These are phyloP conservation scores for Enterocytospora artemiae DNA, from an alignment of 371 early-diverging fungal species.

Conservation along the genomic window DNA sequence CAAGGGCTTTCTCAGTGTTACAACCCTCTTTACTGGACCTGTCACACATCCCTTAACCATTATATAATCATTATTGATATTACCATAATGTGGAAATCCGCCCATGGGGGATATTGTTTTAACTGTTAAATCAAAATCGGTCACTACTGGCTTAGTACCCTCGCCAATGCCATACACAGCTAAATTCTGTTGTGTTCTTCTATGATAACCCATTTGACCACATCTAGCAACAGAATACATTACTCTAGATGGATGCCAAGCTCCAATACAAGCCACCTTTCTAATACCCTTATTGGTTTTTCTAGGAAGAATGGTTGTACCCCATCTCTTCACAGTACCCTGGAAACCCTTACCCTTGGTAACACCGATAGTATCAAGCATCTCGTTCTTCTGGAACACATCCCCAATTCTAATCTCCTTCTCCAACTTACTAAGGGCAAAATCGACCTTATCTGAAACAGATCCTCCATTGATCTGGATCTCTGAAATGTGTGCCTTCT, in stretches of 20 bases:
- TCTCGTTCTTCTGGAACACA: slow-evolving; percentile 89
- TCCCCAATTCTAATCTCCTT: slow-evolving; percentile 76
- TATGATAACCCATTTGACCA: slow-evolving; percentile 99
- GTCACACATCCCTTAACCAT: slow-evolving; percentile 95
- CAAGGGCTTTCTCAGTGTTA: slow-evolving; percentile 93
- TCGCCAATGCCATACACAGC: slow-evolving; percentile 95
- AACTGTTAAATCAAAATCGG: slow-evolving; percentile 89
- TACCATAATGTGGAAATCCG: slow-evolving; percentile 97
- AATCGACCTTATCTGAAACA: slow-evolving; percentile 88
- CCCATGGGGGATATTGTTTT: slow-evolving; percentile 95
- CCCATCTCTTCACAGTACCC: slow-evolving; percentile 98
- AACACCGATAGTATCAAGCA: slow-evolving; percentile 93
- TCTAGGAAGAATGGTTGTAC: slow-evolving; percentile 96
- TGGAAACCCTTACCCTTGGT: slow-evolving; percentile 99
- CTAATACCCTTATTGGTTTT: slow-evolving; percentile 99
- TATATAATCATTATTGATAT: slow-evolving; percentile 87
- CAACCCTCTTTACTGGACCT: slow-evolving; percentile 91
- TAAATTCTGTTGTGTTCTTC: slow-evolving; percentile 98
- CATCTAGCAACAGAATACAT: slow-evolving; percentile 97
- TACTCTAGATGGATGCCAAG: slow-evolving; percentile 99
- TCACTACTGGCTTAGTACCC: slow-evolving; percentile 75
- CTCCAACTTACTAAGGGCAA: slow-evolving; percentile 87
- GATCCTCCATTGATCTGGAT: slow-evolving; percentile 98
- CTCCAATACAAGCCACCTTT: slow-evolving; percentile 99
- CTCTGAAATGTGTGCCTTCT: slow-evolving; percentile 97